Conservation (phyloP, 1,284 basidiomycete genomes). For the Naganishia liquefaciens region DNA sequence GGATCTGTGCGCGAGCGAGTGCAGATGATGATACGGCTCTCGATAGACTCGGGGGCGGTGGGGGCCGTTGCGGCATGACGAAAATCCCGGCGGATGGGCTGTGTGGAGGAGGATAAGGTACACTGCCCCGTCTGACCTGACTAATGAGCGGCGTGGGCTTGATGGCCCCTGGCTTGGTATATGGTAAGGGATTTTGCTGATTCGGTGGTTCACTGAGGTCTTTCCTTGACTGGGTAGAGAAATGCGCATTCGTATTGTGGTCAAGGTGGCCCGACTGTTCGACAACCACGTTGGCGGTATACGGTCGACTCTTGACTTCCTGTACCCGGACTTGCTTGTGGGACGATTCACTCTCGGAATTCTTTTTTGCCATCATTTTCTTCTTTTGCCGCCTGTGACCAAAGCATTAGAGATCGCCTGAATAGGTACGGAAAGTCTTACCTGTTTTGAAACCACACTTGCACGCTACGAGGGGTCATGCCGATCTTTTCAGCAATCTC, state of each 20-base stretch:
- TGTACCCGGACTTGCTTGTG: not conserved
- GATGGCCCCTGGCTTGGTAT: not conserved
- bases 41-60: not conserved
- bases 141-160: constrained; percentile 7
- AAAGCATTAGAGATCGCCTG: not conserved
- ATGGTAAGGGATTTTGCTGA: not conserved
- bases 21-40: constrained; percentile 8
- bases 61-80: not conserved
- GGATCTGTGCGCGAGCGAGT: constrained; percentile 24
- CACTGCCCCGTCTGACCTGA: constrained; percentile 29
- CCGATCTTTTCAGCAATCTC: constrained; percentile 75
- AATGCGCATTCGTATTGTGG: no score
- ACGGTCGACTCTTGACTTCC: not conserved
- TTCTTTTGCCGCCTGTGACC: constrained; percentile 31
- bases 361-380: constrained; percentile 29
- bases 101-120: constrained; percentile 33
- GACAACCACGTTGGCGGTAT: not conserved
- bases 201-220: not conserved
- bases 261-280: not conserved
- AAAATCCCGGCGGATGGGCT: not conserved
- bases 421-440: constrained; percentile 47
- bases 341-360: not conserved
- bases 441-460: constrained; percentile 95
- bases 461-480: constrained; percentile 89
- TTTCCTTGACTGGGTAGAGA: no score